phyloP scores from a whole-genome alignment of 2,329 filamentous ascomycete species.

The Cylindrodendrum hubeiense region DNA sequence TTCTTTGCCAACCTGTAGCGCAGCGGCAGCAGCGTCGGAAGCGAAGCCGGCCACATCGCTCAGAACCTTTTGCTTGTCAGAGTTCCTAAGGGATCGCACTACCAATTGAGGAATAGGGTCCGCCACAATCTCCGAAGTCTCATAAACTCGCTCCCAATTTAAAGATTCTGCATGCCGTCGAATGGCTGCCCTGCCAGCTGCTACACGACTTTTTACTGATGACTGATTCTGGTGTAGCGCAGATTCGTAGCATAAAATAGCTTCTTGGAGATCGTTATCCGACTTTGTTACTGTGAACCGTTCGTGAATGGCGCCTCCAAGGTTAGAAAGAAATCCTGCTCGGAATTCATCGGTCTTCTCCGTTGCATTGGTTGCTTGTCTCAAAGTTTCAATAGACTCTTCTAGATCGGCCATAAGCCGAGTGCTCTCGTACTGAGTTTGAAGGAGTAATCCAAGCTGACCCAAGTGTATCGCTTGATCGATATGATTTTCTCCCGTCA shows the following conservation, averaged over 20 bases:
- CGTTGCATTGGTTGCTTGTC: background rate
- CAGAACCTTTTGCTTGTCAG: constrained; percentile 1
- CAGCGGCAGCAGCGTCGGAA: constrained; percentile 3
- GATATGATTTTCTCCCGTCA: background rate
- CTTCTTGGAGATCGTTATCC: background rate
- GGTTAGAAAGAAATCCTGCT: background rate
- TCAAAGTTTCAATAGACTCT: background rate
- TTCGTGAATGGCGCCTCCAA: background rate
- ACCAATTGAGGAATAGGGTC: background rate
- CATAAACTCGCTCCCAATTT: background rate
- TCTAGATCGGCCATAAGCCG: background rate
- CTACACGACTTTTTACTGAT: background rate
- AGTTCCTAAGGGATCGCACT: background rate
- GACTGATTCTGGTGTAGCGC: background rate
- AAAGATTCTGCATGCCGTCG: background rate
- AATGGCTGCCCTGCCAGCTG: background rate
- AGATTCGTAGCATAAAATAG: background rate
- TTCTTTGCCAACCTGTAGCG: background rate
- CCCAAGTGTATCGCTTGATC: background rate
- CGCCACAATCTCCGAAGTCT: background rate
- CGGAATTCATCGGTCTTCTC: background rate
- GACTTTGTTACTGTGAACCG: background rate
- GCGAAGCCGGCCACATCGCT: background rate
- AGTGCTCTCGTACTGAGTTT: background rate
- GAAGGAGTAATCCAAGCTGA: background rate